Base-by-base conservation (phyloP, 2,329 filamentous ascomycete genomes). In the Fusarium sambucinum region DNA sequence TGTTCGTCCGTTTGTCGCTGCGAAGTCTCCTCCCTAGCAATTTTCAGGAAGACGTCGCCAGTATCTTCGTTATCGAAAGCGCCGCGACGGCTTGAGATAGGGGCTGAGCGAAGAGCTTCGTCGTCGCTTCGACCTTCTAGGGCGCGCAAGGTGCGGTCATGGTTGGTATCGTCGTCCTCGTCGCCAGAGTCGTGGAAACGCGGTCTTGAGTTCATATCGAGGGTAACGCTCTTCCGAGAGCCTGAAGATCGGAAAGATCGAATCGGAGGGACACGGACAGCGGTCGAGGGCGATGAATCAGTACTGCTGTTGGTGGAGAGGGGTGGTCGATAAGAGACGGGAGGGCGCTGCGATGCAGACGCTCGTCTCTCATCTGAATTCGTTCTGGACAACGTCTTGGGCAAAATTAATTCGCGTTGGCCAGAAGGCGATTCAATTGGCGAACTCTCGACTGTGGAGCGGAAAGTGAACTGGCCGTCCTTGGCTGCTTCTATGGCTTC, bases 11-110 rank as follows among this genome's bases (percentile, higher is more conserved):
- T 63, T 19, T 74, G 71, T 51, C 80, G 81, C 47, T 79, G 80
- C 17, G 76, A 72, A 16, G 81, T 69, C 64, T 88, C 86, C 60
- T 89, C 85, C 13, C 83, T 80, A 14, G 87, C 86, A 61, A 89
- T 88, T 55, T 81, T 84, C 62, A 89, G 81, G 66, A 89, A 89
- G 40, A 89, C 79, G 66, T 89, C 87, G 38, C 85, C 85, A 5
- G 82, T 85, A 66, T 87, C 86, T 55, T 89, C 86, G 41, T 77
- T 79, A 51, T 85, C 74, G 12, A 71, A 59, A 72, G 74, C 45
- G 72, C 78, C 65, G 71, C 77, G 68, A 66, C 77, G 48, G 16
- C 77, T 77, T 2, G 81, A 80, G 21, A 80, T 79, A 9, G 80
- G 79, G n/a, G 81, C 80, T 68, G 79, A 77, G 27, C 80, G 79